phyloP scores from a whole-genome alignment of 805 yeast genomes.

The Teunomyces panamensis region DNA sequence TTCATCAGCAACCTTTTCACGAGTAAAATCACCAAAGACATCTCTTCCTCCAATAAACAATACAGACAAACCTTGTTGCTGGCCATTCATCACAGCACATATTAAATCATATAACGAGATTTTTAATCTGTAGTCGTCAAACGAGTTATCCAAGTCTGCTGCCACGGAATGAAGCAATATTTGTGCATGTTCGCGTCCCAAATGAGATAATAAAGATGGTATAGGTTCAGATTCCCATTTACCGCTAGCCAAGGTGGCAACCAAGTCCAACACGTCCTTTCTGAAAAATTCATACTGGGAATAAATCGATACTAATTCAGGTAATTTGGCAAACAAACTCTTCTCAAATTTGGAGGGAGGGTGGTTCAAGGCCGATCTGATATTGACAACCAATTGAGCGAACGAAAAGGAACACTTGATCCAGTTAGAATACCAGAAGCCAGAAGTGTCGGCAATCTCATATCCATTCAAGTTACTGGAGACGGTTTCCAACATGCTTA shows the following conservation, averaged over 20 bases:
- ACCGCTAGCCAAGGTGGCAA: constrained; percentile 56
- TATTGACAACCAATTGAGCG: constrained; percentile 52
- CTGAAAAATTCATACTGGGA: constrained; percentile 48
- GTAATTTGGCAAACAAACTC: constrained; percentile 52
- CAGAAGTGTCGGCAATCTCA: constrained; percentile 42
- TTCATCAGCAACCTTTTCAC: constrained; percentile 15
- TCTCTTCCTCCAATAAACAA: constrained; percentile 62
- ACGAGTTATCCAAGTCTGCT: constrained; percentile 54
- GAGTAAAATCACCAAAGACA: constrained; percentile 36
- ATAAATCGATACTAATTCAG: constrained; percentile 57
- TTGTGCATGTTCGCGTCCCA: constrained; percentile 64
- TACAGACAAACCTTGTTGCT: constrained; percentile 76
- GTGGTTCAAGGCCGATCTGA: constrained; percentile 49
- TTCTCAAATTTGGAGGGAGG: constrained; percentile 66
- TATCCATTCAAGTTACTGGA: constrained; percentile 33
- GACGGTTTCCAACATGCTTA: constrained; percentile 48
- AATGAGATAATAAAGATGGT: constrained; percentile 79
- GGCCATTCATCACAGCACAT: constrained; percentile 64
- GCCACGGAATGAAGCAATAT: constrained; percentile 59
- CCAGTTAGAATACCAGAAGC: constrained; percentile 50
- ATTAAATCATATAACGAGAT: constrained; percentile 61
- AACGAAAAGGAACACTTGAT: constrained; percentile 51
- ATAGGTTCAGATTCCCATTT: constrained; percentile 53
- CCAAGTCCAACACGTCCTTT: constrained; percentile 48
- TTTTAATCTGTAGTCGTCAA: constrained; percentile 52